Conservation (phyloP, 2,329 filamentous ascomycete species). For the Alternaria sp. region DNA sequence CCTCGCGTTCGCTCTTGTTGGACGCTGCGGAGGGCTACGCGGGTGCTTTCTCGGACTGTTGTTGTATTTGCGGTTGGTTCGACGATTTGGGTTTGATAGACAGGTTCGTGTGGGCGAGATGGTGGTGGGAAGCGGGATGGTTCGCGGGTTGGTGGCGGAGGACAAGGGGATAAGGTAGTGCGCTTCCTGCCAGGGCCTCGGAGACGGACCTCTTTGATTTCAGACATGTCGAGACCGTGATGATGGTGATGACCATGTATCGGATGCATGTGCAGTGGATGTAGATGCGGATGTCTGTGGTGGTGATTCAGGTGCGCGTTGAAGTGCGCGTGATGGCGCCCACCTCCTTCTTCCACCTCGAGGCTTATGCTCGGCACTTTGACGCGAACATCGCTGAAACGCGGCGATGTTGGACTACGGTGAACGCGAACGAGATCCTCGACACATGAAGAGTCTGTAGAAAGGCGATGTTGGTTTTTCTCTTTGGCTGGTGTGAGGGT, state of each 20-base stretch:
- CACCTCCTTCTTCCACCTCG: slow-evolving; percentile 28
- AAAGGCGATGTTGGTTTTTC: slow-evolving; percentile 29
- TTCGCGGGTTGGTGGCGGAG: slow-evolving; percentile 28
- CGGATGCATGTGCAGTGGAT: slow-evolving; percentile 42
- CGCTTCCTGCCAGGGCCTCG: slow-evolving; percentile 36
- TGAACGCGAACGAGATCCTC: slow-evolving; percentile 44
- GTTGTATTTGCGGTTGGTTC: slow-evolving; percentile 24
- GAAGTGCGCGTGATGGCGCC: slow-evolving; percentile 30
- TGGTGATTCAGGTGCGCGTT: slow-evolving; percentile 32
- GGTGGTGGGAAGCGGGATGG: slow-evolving; percentile 17
- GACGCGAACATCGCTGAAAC: slow-evolving; percentile 36
- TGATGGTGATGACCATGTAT: slow-evolving; percentile 25
- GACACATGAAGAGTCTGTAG: slow-evolving; percentile 36
- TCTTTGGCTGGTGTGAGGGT: slow-evolving; percentile 39
- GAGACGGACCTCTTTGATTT: slow-evolving; percentile 19
- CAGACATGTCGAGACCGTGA: slow-evolving; percentile 8
- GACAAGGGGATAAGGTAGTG: slow-evolving; percentile 20
- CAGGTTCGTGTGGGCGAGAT: slow-evolving; percentile 29
- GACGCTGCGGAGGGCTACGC: slow-evolving; percentile 34
- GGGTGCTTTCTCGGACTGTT: slow-evolving; percentile 38
- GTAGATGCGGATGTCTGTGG: slow-evolving; percentile 30
- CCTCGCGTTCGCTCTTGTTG: slow-evolving; percentile 26
- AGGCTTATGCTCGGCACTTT: slow-evolving; percentile 33
- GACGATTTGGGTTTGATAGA: slow-evolving; percentile 45
- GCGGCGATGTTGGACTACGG: slow-evolving; percentile 27